These are phyloP conservation scores for Didymella segeticola DNA, from an alignment of 2,329 filamentous ascomycete genomes.

Conservation along the genomic window DNA sequence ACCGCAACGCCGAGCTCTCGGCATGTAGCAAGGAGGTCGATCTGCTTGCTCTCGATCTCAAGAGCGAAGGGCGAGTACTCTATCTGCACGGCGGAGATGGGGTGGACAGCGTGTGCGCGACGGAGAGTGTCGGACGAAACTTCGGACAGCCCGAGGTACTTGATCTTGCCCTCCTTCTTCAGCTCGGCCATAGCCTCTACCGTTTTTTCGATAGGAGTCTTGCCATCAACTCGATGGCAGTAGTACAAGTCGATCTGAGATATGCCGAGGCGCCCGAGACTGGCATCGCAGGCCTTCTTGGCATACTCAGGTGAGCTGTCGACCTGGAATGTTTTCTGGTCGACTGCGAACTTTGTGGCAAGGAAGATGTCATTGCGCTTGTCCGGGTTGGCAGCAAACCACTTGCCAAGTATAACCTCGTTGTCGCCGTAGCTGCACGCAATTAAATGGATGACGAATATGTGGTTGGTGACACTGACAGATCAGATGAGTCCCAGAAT, in stretches of 20 bases:
- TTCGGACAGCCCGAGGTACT: slow-evolving; percentile 56
- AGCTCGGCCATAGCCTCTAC: slow-evolving; percentile 62
- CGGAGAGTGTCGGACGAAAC: slow-evolving; percentile 55
- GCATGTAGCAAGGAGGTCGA: slow-evolving; percentile 47
- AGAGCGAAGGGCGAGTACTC: slow-evolving; percentile 60
- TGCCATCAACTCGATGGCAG: slow-evolving; percentile 52
- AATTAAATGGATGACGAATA: not conserved
- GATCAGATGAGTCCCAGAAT: slow-evolving; percentile 37
- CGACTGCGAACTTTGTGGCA: slow-evolving; percentile 47
- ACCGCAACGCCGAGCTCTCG: slow-evolving; percentile 54
- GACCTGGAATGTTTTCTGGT: slow-evolving; percentile 53
- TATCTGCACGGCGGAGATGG: slow-evolving; percentile 57
- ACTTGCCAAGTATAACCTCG: slow-evolving; percentile 45
- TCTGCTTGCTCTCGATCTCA: slow-evolving; percentile 53
- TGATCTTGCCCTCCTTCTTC: slow-evolving; percentile 62
- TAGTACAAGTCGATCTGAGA: slow-evolving; percentile 56
- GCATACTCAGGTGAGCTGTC: slow-evolving; percentile 52
- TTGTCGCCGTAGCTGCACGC: slow-evolving; percentile 36
- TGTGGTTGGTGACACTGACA: slow-evolving; percentile 20
- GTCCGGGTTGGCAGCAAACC: slow-evolving; percentile 48
- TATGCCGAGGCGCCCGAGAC: slow-evolving; percentile 51
- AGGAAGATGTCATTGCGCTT: slow-evolving; percentile 57
- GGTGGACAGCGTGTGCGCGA: slow-evolving; percentile 56
- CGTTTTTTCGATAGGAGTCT: slow-evolving; percentile 57
- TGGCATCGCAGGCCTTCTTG: slow-evolving; percentile 49